A percentile compares a stretch with the other conserved stretches of the same genome.
Evolutionary conservation across 345 rosid genomes (phyloP).

Genomic region (Eucalyptus cloeziana): DNA sequence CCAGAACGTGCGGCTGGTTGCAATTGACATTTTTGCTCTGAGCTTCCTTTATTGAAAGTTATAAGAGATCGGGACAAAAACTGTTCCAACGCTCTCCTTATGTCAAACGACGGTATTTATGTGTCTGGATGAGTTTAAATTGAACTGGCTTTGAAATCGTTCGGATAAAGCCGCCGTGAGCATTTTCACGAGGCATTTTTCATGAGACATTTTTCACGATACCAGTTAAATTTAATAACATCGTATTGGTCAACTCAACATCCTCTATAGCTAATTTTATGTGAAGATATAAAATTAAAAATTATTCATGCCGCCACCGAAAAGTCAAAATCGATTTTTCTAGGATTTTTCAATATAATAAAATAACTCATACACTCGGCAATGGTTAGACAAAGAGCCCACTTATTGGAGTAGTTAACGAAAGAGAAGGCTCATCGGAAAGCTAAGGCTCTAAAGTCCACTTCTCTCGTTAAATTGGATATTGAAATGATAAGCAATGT

Average conservation of each 20-base stretch:
- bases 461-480: not conserved
- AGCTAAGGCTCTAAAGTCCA: not conserved
- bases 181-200: too few relatives aligned
- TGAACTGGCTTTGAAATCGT: too few relatives aligned
- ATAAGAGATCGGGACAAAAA: too few relatives aligned
- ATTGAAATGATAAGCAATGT: not conserved
- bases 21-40: too few relatives aligned
- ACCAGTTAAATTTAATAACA: rapidly evolving
- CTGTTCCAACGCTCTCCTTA: rapidly evolving
- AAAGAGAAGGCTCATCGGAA: not conserved
- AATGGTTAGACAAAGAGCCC: not conserved
- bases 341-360: not conserved
- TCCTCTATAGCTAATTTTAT: not conserved
- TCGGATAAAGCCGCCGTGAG: too few relatives aligned
- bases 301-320: not conserved
- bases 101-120: too few relatives aligned
- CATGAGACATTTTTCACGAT: too few relatives aligned
- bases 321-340: not conserved
- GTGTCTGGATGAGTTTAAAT: too few relatives aligned
- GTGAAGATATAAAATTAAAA: not conserved
- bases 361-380: not conserved
- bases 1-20: too few relatives aligned
- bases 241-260: rapidly evolving
- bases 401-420: not conserved
- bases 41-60: too few relatives aligned